Conservation (phyloP, 1,139 yeast genomes). For the Pichia sp. region DNA sequence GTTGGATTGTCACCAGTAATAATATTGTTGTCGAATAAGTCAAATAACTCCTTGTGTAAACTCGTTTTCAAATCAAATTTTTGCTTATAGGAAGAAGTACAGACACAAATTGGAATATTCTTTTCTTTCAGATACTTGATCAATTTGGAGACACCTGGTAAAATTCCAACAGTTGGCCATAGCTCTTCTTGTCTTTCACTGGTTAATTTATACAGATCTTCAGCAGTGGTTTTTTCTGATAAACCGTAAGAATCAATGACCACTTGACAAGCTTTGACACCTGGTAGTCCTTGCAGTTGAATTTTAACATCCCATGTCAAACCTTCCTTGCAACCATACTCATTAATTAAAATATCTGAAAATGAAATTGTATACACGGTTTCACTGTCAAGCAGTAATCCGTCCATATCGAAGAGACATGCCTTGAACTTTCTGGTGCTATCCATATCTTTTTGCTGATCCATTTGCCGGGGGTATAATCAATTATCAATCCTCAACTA, state of each 20-base stretch:
- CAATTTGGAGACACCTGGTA: slow-evolving; percentile 82
- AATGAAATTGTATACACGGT: slow-evolving; percentile 78
- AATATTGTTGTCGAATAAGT: slow-evolving; percentile 55
- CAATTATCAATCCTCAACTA: no score
- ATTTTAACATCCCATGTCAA: slow-evolving; percentile 88
- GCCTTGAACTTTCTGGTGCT: slow-evolving; percentile 42
- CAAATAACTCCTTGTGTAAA: slow-evolving; percentile 55
- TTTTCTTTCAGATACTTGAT: slow-evolving; percentile 39
- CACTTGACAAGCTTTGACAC: slow-evolving; percentile 55
- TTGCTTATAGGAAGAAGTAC: slow-evolving; percentile 68
- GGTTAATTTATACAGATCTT: slow-evolving; percentile 47
- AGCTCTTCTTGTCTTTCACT: slow-evolving; percentile 41
- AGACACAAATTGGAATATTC: slow-evolving; percentile 74
- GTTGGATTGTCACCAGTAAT: slow-evolving; percentile 87
- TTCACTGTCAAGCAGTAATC: slow-evolving; percentile 84
- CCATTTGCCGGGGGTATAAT: no score
- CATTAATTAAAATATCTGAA: slow-evolving; percentile 53
- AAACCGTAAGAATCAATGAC: slow-evolving; percentile 62
- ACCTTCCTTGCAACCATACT: slow-evolving; percentile 55
- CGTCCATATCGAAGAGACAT: slow-evolving; percentile 96
- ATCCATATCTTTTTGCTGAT: no score
- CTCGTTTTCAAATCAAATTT: slow-evolving; percentile 63
- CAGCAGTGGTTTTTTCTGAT: slow-evolving; percentile 48
- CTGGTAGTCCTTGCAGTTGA: slow-evolving; percentile 86
- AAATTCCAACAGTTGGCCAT: slow-evolving; percentile 58